Evolutionary conservation across 768 basidiomycete genomes (phyloP), one percentile per base, ranked within the genome.

Genomic region (Boletellus sp.): DNA sequence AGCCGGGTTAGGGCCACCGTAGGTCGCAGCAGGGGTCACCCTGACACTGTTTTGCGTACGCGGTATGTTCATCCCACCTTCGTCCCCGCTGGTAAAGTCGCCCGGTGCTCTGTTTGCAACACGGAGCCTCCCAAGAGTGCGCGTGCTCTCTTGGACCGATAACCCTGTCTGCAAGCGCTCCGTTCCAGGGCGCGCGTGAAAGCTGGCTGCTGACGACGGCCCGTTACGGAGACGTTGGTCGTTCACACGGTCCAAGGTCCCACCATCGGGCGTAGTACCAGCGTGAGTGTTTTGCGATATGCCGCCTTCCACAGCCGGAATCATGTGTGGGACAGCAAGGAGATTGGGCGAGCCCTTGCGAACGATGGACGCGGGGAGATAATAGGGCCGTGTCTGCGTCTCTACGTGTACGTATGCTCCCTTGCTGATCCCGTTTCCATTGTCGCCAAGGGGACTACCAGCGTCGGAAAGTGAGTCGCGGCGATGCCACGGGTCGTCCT

Each of bases 61-160:
- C 16, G 45, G 26, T 2, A 45, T 2, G 41, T 50, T 61, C 28
- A 41, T 43, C 16, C 63, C 65, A 41, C 70, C 70, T 31, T 69
- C 67, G 35, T 62, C 61, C 1, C 64, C 67, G 23, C 73, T 71
- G 3, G 67, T 65, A 39, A 70, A 47, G 43, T 81, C 79, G 6
- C 75, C 79, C 8, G 78, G 74, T 2, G 70, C 60, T 45, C 73
- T 65, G 57, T 82, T 81, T 23, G 76, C 67, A 41, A 82, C 73
- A 40, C 71, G 74, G 16, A 81, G 69, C 12, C 63, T 68, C 4
- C 78, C 78, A 0, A 80, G 67, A 3, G 73, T 71, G 34, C 59
- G 58, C 31, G 57, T 57, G 45, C 65, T 72, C 36, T 66, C 60
- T 47, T 65, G 67, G 11, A 67, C 66, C 0, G 64, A 63, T 28